These are phyloP conservation scores for Ascochyta pisi DNA, from an alignment of 2,329 filamentous ascomycete species.

Conservation along the genomic window DNA sequence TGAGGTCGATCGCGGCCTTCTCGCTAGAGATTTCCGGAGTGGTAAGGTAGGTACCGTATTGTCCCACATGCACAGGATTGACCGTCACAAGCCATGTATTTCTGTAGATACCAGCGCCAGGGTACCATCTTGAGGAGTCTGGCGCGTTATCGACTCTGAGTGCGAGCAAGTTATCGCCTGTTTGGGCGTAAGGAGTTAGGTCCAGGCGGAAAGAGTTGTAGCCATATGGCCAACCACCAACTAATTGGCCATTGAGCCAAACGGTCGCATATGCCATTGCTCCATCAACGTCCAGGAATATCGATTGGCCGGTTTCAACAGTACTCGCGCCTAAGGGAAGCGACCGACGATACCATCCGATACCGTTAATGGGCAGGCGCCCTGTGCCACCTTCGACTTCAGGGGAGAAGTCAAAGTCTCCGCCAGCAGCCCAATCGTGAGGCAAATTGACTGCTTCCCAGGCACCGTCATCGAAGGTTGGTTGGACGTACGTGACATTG, in stretches of 20 bases:
- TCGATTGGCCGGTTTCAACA: constrained; percentile 45
- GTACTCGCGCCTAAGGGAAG: constrained; percentile 38
- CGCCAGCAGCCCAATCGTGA: constrained; percentile 60
- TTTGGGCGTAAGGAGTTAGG: constrained; percentile 53
- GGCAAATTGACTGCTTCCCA: constrained; percentile 56
- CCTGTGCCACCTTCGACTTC: constrained; percentile 53
- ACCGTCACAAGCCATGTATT: constrained; percentile 63
- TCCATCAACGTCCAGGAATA: constrained; percentile 60
- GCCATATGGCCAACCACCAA: constrained; percentile 61
- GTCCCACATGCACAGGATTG: constrained; percentile 53
- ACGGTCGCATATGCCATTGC: constrained; percentile 62
- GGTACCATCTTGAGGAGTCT: constrained; percentile 62
- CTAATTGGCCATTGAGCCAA: constrained; percentile 59
- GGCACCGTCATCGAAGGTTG: constrained; percentile 49
- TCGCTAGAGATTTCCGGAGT: constrained; percentile 54
- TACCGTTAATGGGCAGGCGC: constrained; percentile 59
- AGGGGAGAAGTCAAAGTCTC: constrained; percentile 50
- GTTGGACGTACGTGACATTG: constrained; percentile 44
- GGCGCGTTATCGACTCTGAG: constrained; percentile 60
- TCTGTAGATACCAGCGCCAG: constrained; percentile 61
- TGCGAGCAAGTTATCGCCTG: constrained; percentile 54
- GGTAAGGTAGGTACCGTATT: constrained; percentile 59
- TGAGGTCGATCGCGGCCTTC: constrained; percentile 55
- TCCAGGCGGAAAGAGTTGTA: constrained; percentile 62
- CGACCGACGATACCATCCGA: constrained; percentile 61